Conservation (phyloP, 192 early-diverging fungal genomes). For the Chytriomyces hyalinus region DNA sequence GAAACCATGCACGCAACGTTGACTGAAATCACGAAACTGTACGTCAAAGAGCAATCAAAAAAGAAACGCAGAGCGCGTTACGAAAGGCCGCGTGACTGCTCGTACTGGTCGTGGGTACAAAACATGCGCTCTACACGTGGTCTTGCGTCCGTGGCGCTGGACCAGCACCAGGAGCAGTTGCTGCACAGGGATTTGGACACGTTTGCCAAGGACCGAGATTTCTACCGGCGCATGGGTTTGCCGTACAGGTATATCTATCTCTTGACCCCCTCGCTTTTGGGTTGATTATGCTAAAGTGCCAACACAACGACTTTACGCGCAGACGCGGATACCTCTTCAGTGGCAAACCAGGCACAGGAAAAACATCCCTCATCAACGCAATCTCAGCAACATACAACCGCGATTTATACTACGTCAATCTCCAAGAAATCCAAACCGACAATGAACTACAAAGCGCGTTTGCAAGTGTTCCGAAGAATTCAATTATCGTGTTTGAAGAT, state of each 20-base stretch:
- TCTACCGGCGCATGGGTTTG: constrained; percentile 64
- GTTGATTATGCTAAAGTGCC: too few relatives aligned
- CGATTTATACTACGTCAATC: constrained; percentile 51
- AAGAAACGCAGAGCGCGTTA: constrained; percentile 39
- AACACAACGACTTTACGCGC: too few relatives aligned
- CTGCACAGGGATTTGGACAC: constrained; percentile 53
- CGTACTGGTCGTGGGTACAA: constrained; percentile 36
- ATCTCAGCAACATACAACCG: constrained; percentile 45
- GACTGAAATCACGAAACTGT: constrained; percentile 35
- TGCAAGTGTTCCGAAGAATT: constrained; percentile 42
- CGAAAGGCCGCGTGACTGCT: constrained; percentile 35
- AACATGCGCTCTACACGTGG: constrained; percentile 46
- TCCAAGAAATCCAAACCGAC: constrained; percentile 46
- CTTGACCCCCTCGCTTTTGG: too few relatives aligned
- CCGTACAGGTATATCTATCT: constrained; percentile 48
- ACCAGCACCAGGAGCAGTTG: constrained; percentile 51
- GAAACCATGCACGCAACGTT: constrained; percentile 41
- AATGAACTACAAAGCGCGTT: constrained; percentile 46
- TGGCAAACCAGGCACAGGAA: constrained; percentile 51
- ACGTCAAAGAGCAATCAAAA: constrained; percentile 33
- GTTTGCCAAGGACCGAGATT: constrained; percentile 55
- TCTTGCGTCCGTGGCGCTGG: constrained; percentile 58
- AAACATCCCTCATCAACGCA: constrained; percentile 51
- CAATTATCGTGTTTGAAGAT: constrained; percentile 59
- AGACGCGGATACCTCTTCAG: constrained; percentile 51